A percentile compares a stretch with the other conserved stretches of the same genome.
phyloP scores from a whole-genome alignment of 2,329 filamentous ascomycete species.

The Piedraia hortae region DNA sequence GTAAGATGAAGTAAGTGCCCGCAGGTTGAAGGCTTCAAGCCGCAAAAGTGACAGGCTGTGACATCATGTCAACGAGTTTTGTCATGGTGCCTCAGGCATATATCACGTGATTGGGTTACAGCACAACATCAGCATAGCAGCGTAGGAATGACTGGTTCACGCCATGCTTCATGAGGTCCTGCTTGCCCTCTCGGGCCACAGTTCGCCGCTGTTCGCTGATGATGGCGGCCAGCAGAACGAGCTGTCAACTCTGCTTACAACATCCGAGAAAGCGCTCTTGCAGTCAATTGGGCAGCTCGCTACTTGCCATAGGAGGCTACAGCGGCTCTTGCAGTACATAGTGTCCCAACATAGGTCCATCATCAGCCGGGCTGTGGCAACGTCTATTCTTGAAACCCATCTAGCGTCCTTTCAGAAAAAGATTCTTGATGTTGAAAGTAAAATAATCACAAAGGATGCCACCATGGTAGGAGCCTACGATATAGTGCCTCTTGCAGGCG shows the following conservation, averaged over 20 bases:
- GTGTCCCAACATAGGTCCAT: conserved; percentile 46
- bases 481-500: conserved; percentile 67
- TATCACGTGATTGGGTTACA: no score
- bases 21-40: no score
- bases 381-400: conserved; percentile 45
- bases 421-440: conserved; percentile 58
- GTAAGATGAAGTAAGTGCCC: no score
- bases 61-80: no score
- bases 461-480: conserved; percentile 69
- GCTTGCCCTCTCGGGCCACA: conserved; percentile 80
- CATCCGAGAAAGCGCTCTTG: conserved; percentile 61
- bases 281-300: conserved; percentile 50
- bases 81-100: no score
- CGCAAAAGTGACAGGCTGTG: no score
- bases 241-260: conserved; percentile 29
- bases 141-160: not conserved
- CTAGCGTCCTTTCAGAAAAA: conserved; percentile 58
- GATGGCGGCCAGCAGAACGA: conserved; percentile 5
- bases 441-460: conserved; percentile 49
- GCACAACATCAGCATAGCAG: no score
- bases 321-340: conserved; percentile 37
- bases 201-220: conserved; percentile 54
- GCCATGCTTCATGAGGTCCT: conserved; percentile 94
- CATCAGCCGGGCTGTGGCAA: conserved; percentile 67
- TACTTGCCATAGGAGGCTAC: conserved; percentile 46